A percentile compares a stretch with the other conserved stretches of the same genome.
phyloP scores from a whole-genome alignment of 208 protist species.

The Acanthamoeba sp. region DNA sequence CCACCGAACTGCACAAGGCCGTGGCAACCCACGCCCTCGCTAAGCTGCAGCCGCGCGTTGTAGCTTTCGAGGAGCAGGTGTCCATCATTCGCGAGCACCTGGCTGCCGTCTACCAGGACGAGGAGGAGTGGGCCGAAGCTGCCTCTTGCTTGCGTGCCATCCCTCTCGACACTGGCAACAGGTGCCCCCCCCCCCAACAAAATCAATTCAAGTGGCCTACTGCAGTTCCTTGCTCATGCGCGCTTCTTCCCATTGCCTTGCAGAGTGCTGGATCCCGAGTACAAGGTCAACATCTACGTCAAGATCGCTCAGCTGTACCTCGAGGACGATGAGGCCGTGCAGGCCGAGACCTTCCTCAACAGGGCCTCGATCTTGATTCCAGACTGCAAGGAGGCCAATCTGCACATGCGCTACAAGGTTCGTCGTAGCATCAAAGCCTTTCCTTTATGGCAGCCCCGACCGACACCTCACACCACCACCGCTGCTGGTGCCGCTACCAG shows the following conservation, averaged over 20 bases:
- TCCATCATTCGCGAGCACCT: constrained; percentile 79
- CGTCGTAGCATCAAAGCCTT: not conserved
- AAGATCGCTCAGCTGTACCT: constrained; percentile 90
- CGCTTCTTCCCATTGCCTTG: not conserved
- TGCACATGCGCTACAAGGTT: constrained; percentile 90
- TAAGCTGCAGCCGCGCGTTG: constrained; percentile 74
- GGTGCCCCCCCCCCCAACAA: constrained; percentile 51
- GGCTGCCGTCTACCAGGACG: constrained; percentile 79
- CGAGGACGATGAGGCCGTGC: constrained; percentile 88
- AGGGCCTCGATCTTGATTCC: constrained; percentile 87
- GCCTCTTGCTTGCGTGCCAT: constrained; percentile 78
- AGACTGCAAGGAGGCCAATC: constrained; percentile 82
- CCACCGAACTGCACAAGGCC: constrained; percentile 75
- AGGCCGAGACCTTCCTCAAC: constrained; percentile 91
- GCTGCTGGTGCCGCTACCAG: constrained; percentile 73
- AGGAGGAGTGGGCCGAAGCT: constrained; percentile 80
- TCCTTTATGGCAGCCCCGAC: not conserved
- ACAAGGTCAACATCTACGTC: constrained; percentile 90
- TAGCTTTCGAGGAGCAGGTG: constrained; percentile 83
- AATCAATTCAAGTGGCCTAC: not conserved
- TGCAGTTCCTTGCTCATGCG: no score
- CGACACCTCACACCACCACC: not conserved
- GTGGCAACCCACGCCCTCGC: constrained; percentile 71
- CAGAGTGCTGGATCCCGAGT: constrained; percentile 86
- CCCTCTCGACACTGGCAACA: constrained; percentile 81